phyloP scores from a whole-genome alignment of 352 stramenopile genomes.

The Globisporangium viniferum region DNA sequence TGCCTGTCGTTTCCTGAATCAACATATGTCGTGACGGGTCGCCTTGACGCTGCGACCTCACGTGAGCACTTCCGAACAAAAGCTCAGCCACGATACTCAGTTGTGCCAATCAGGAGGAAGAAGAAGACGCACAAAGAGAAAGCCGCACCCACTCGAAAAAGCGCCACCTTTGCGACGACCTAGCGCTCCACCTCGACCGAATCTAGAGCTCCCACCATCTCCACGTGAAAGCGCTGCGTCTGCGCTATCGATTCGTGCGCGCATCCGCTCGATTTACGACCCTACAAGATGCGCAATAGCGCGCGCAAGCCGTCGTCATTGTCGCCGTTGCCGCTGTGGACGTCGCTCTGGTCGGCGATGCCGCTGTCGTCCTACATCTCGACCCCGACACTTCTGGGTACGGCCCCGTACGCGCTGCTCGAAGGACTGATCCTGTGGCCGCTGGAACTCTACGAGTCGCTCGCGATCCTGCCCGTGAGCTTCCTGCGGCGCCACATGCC shows the following conservation, averaged over 20 bases:
- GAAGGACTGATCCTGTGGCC: constrained; percentile 59
- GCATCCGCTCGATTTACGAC: not conserved
- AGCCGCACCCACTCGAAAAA: not conserved
- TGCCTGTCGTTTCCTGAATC: not conserved
- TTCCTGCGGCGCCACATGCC: constrained; percentile 76
- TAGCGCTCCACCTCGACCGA: not conserved
- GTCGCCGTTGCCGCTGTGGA: not conserved
- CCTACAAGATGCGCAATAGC: constrained; percentile 1
- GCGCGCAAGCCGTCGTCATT: constrained; percentile 1
- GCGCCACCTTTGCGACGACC: not conserved
- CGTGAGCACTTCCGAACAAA: not conserved
- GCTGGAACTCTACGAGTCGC: constrained; percentile 70
- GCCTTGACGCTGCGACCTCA: not conserved
- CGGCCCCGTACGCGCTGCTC: constrained; percentile 42
- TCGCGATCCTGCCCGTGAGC: constrained; percentile 72
- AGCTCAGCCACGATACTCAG: not conserved
- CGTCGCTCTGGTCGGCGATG: constrained; percentile 7
- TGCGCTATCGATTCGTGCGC: not conserved
- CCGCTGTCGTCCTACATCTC: constrained; percentile 7
- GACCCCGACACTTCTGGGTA: constrained; percentile 12
- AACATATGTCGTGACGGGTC: not conserved
- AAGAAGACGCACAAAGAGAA: not conserved
- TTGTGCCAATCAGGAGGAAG: not conserved
- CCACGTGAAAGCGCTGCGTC: constrained; percentile 1
- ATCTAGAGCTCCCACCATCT: not conserved